Evolutionary conservation across 2,329 filamentous ascomycete genomes (phyloP).

Genomic region (Colletotrichum caudatum): DNA sequence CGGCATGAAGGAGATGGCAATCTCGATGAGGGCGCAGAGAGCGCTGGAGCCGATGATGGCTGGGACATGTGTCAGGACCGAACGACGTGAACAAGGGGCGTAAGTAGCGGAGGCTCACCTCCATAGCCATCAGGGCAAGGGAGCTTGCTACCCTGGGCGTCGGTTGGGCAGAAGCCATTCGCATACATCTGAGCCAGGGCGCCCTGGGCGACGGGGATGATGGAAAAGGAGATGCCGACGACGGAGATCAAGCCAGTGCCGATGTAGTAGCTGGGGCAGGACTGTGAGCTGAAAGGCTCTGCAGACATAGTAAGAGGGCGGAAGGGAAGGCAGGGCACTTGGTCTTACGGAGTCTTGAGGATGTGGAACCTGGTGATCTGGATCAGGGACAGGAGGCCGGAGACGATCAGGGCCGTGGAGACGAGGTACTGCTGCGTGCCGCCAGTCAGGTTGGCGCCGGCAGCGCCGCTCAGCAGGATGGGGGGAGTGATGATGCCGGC

Average conservation of each 20-base stretch:
- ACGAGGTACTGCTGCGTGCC: slow-evolving; percentile 80
- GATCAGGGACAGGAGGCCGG: slow-evolving; percentile 78
- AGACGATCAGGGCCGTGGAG: slow-evolving; percentile 82
- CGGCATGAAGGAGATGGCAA: slow-evolving; percentile 80
- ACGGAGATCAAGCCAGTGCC: slow-evolving; percentile 86
- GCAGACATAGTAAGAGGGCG: neutral
- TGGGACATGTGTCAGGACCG: slow-evolving; percentile 52
- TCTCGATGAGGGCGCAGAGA: slow-evolving; percentile 75
- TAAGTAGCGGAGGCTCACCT: slow-evolving; percentile 42
- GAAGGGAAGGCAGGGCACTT: neutral
- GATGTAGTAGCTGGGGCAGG: slow-evolving; percentile 71
- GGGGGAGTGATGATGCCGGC: slow-evolving; percentile 83
- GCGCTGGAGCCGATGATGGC: slow-evolving; percentile 78
- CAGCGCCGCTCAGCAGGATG: slow-evolving; percentile 73
- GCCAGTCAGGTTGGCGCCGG: slow-evolving; percentile 71
- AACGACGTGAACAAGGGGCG: neutral
- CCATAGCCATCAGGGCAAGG: slow-evolving; percentile 84
- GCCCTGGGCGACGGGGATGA: slow-evolving; percentile 79
- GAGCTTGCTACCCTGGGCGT: slow-evolving; percentile 71
- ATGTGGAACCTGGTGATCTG: slow-evolving; percentile 85
- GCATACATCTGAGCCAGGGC: slow-evolving; percentile 82
- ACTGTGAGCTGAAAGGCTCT: slow-evolving; percentile 14
- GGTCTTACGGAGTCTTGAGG: slow-evolving; percentile 69
- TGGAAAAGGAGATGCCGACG: slow-evolving; percentile 82
- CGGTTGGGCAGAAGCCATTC: slow-evolving; percentile 74